Base-by-base conservation (phyloP, 208 protist genomes). In the Leishmania aethiopica region DNA sequence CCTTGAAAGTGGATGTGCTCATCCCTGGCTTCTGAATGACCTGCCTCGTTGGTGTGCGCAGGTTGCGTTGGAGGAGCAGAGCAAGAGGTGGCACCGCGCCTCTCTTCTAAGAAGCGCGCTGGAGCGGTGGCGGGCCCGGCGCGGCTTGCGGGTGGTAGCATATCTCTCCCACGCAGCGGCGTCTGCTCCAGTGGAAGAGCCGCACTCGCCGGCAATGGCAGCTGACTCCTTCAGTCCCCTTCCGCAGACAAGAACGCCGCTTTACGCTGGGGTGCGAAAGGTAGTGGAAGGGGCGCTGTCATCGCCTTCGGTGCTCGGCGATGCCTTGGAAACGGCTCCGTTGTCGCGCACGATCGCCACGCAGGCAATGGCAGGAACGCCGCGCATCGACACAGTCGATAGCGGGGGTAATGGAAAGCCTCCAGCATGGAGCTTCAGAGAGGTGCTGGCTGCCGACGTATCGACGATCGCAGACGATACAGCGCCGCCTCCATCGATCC, bases 11-110 rank as follows among this genome's bases (percentile, higher is more conserved):
- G 83, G 85, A n/a, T 96, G 91, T 76, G 76, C 66, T 0, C 94
- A 97, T 75, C 76, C 75, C 11, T 97, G 92, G 92, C 90, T 94
- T 77, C 85, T 90, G 2, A 77, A 90, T 60, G 86, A 79, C 28
- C 67, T 97, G 13, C 87, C 91, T 19, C 78, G 79, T 15, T 92
- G 89, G 82, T 80, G 92, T 35, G 80, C 90, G 7, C 71, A 76
- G 8, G 77, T 80, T 0, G 72, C 89, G 10, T 79, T 87, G 75
- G 85, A 91, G 37, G 82, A 86, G 77, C 88, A 92, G 72, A 91
- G 91, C 3, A 47, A 42, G 8, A 35, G 80, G 28, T 94, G 87
- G 87, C 53, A 69, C 59, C 81, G 84, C 35, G 55, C 59, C 11
- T 67, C 67, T n/a, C 69, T 83, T 45, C 75, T 91, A 62, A 70